Conservation (phyloP, 1,284 basidiomycete species). For the Stygiomarasmius scandens region DNA sequence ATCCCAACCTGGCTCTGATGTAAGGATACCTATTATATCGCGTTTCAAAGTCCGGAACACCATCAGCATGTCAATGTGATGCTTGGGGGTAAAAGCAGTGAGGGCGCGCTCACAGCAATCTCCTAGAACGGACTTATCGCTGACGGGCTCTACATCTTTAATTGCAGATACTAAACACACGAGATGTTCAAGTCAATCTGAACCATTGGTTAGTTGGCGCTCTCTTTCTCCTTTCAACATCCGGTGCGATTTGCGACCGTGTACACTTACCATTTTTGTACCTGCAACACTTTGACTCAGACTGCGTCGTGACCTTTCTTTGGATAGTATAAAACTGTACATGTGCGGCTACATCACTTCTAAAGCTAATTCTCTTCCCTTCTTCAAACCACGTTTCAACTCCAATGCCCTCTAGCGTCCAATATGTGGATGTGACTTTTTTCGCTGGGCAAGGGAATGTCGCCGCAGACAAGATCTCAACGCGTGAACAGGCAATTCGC, state of each 20-base stretch:
- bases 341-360: not conserved
- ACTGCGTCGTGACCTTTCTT: not conserved
- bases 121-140: not conserved
- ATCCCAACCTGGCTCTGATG: no score
- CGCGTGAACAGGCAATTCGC: conserved; percentile 40
- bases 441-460: conserved; percentile 60
- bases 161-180: not conserved
- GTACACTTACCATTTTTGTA: not conserved
- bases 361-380: not conserved
- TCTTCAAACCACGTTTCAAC: not conserved
- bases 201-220: not conserved
- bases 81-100: not conserved
- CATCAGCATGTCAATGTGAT: not conserved
- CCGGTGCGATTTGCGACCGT: not conserved
- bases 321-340: not conserved
- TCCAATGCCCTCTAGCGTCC: not conserved
- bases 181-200: not conserved
- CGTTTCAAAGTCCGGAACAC: not conserved
- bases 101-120: not conserved
- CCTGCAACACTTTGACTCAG: not conserved
- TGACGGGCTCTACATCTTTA: not conserved
- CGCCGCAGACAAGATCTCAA: conserved; percentile 34
- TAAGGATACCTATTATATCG: no score
- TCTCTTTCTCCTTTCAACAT: not conserved
- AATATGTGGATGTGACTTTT: conserved; percentile 40